Evolutionary conservation across 352 stramenopile genomes (phyloP), one percentile per base, ranked within the genome.

Genomic region (Pythium utonaiense): DNA sequence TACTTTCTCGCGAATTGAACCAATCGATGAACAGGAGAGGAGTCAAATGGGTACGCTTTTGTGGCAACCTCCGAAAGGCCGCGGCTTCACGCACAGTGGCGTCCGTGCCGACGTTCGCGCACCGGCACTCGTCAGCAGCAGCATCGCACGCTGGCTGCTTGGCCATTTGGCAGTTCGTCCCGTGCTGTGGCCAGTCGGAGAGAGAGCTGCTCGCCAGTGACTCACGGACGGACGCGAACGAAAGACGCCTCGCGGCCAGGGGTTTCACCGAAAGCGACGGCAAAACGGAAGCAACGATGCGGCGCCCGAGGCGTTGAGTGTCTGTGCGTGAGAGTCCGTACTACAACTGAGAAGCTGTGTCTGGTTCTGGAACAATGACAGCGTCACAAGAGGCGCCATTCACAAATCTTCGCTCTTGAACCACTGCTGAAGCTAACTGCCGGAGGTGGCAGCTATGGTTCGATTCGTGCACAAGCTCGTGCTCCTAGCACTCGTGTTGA

Each of bases 201-300:
- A 33, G 28, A n/a, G n/a, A n/a, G n/a, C n/a, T n/a, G n/a, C 28
- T 10, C 28, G 5, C 28, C 5, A 33, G 28, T 33, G 28, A 33
- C 28, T n/a, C n/a, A 10, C 12, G n/a, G 6, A 16, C 4, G 19
- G 40, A 21, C 52, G 36, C 36, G 22, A 50, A 50, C 38, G 17
- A 47, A 47, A 47, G 17, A 17, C 40, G 19, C 14, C 9, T 5
- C 9, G 5, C 28, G 40, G 40, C n/a, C 17, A 47, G 38, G 21
- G 40, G 27, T 54, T 52, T 54, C 48, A 28, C 28, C 24, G 48
- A 36, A 54, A 8, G 48, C n/a, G 48, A 5, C 31, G 48, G 27
- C 27, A 54, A 54, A 27, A 41, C 48, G 27, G 27, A 30, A 38
- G 31, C 27, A 54, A 54, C 14, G 48, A 40, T 54, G 48, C 27